These are phyloP conservation scores for Quercus phellos DNA, from an alignment of 331 rosid genomes.

Conservation along the genomic window DNA sequence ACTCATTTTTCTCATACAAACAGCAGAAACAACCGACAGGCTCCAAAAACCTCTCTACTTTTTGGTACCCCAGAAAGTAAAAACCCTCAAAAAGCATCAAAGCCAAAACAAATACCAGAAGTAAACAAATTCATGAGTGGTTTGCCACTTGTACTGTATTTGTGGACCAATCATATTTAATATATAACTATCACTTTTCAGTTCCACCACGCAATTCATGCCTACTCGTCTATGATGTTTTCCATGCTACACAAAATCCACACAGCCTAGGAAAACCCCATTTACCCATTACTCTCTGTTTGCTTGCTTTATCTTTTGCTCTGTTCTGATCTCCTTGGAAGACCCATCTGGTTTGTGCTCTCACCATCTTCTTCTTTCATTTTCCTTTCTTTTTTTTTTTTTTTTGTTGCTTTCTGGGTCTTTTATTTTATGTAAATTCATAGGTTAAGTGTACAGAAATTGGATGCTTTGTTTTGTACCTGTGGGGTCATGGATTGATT, in stretches of 20 bases:
- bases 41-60: no score
- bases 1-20: no score
- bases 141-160: not conserved
- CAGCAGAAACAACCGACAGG: no score
- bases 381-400: not conserved
- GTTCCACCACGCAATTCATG: not conserved
- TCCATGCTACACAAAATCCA: not conserved
- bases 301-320: not conserved
- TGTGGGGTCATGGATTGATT: not conserved
- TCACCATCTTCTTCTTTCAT: not conserved
- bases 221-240: not conserved
- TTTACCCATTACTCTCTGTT: not conserved
- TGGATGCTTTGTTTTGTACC: not conserved
- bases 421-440: not conserved
- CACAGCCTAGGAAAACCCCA: not conserved
- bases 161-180: not conserved
- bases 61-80: no score
- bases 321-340: not conserved
- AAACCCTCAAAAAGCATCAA: no score
- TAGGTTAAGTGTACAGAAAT: not conserved
- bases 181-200: not conserved
- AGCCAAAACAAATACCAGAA: no score
- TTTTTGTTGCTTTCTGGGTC: not conserved
- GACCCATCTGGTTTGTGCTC: constrained; percentile 30
- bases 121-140: not conserved